phyloP scores from a whole-genome alignment of 106 monocot genomes.

The Agapanthus africanus region DNA sequence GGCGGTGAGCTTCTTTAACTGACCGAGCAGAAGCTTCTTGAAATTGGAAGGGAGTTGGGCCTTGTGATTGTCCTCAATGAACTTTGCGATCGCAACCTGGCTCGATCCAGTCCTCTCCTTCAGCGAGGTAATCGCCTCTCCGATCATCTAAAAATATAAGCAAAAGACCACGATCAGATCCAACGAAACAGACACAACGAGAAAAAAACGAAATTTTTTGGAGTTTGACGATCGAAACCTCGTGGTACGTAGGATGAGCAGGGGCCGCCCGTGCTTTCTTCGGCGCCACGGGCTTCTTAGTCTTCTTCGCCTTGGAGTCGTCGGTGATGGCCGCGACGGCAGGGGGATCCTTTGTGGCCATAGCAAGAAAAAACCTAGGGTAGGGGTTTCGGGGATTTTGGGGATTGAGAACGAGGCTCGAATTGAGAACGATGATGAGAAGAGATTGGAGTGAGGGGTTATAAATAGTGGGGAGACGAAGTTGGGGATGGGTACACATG shows the following conservation, averaged over 20 bases:
- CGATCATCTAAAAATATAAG: no score
- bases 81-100: constrained; percentile 75
- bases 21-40: constrained; percentile 57
- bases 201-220: background rate
- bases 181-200: constrained; percentile 8
- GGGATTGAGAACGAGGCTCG: background rate
- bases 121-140: constrained; percentile 48
- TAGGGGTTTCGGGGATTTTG: background rate
- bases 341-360: constrained; percentile 4
- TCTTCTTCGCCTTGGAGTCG: constrained; percentile 30
- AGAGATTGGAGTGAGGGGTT: background rate
- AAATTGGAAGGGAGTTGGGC: no score
- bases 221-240: constrained; percentile 25
- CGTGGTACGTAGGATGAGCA: constrained; percentile 74
- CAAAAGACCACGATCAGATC: no score
- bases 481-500: constrained; percentile 7
- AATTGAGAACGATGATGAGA: background rate
- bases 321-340: constrained; percentile 3
- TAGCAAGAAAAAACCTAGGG: background rate
- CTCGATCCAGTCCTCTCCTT: constrained; percentile 91
- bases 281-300: no score
- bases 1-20: no score
- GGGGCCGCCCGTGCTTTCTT: no score
- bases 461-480: constrained; percentile 27
- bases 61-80: no score